A percentile compares a stretch with the other conserved stretches of the same genome.
phyloP scores from a whole-genome alignment of 1,139 yeast genomes.

The Candida sanyaensis region DNA sequence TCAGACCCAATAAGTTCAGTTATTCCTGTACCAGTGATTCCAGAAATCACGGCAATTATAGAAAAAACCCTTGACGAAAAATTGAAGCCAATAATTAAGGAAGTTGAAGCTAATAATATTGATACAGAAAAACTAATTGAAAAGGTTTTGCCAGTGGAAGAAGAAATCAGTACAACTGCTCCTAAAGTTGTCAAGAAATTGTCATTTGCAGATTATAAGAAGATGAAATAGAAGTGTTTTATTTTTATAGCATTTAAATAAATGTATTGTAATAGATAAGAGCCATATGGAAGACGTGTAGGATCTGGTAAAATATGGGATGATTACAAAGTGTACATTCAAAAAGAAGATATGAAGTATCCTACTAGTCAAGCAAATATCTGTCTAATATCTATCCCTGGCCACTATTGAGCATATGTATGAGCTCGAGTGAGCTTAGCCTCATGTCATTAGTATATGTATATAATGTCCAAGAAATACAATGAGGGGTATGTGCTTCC shows the following conservation, averaged over 20 bases:
- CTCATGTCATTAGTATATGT: no score
- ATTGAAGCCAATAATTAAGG: slow-evolving; percentile 16
- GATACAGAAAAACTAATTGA: slow-evolving; percentile 3
- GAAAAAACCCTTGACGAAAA: slow-evolving; percentile 27
- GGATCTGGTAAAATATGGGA: no score
- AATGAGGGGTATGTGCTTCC: no score
- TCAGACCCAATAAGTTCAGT: slow-evolving; percentile 11
- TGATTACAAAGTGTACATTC: no score
- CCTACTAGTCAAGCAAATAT: no score
- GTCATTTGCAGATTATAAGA: slow-evolving; percentile 82
- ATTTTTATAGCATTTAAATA: background rate
- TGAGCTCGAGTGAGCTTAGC: no score
- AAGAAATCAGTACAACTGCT: slow-evolving; percentile 18
- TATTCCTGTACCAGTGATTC: slow-evolving; percentile 20
- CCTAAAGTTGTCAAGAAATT: slow-evolving; percentile 59
- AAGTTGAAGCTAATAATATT: slow-evolving; percentile 13
- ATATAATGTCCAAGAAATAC: no score
- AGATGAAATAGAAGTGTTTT: slow-evolving; percentile 51
- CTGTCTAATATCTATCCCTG: no score
- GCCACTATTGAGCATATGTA: no score
- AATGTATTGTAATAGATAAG: background rate
- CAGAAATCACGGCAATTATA: slow-evolving; percentile 27
- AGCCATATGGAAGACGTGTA: no score
- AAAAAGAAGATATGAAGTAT: no score
- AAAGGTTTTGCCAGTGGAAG: slow-evolving; percentile 1